Conservation (phyloP, 2,329 filamentous ascomycete genomes). For the Sphaerulina populicola region DNA sequence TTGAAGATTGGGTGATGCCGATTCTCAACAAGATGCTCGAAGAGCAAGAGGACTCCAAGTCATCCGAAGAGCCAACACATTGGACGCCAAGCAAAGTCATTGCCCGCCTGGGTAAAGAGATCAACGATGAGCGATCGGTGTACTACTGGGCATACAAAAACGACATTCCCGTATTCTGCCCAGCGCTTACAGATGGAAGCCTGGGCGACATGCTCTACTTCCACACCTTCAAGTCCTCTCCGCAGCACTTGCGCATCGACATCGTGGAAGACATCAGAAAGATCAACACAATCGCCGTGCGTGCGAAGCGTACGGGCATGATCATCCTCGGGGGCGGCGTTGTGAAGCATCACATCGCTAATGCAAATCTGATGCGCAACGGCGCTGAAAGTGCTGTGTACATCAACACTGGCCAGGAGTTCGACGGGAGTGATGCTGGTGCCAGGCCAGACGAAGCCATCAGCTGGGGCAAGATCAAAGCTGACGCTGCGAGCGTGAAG, state of each 20-base stretch:
- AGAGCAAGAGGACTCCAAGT: constrained; percentile 75
- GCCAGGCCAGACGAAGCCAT: constrained; percentile 93
- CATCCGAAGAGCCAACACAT: constrained; percentile 55
- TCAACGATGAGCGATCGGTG: constrained; percentile 83
- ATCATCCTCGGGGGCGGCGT: constrained; percentile 89
- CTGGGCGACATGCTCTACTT: constrained; percentile 98
- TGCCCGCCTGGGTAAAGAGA: constrained; percentile 80
- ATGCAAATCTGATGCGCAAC: constrained; percentile 94
- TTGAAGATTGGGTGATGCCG: constrained; percentile 95
- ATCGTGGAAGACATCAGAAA: constrained; percentile 88
- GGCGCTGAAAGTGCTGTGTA: constrained; percentile 95
- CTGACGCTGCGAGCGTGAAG: constrained; percentile 81
- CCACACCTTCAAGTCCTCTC: constrained; percentile 86
- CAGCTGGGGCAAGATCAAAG: constrained; percentile 97
- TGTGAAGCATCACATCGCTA: constrained; percentile 98
- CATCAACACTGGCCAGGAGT: constrained; percentile 95
- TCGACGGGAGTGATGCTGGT: constrained; percentile 93
- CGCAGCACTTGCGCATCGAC: constrained; percentile 72
- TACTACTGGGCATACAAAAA: constrained; percentile 99
- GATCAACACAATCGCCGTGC: constrained; percentile 85
- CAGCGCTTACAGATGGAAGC: constrained; percentile 88
- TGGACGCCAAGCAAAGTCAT: constrained; percentile 96
- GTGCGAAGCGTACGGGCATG: constrained; percentile 84
- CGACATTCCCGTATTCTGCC: constrained; percentile 93
- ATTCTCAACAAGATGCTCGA: constrained; percentile 90